phyloP scores from a whole-genome alignment of 2,329 filamentous ascomycete species.

The Exserohilum rostratum region DNA sequence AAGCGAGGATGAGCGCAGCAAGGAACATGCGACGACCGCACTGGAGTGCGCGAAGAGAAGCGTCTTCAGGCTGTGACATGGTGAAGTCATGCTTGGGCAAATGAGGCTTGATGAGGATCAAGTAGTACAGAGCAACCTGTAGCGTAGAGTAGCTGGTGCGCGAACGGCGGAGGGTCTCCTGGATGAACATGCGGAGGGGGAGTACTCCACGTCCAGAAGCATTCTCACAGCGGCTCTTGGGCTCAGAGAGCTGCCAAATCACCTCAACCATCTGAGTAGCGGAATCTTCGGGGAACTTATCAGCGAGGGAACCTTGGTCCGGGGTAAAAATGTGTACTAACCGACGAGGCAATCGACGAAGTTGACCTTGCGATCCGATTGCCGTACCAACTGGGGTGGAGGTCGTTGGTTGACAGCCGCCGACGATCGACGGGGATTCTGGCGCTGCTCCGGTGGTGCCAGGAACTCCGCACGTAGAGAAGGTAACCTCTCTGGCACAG shows the following conservation, averaged over 20 bases:
- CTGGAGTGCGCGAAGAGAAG: conserved; percentile 79
- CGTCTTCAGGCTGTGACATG: conserved; percentile 80
- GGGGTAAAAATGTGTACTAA: conserved; percentile 62
- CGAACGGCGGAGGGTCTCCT: conserved; percentile 93
- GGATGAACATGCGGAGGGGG: conserved; percentile 92
- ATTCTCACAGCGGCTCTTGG: conserved; percentile 74
- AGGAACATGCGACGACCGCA: conserved; percentile 98
- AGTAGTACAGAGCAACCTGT: conserved; percentile 94
- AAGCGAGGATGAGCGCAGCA: conserved; percentile 90
- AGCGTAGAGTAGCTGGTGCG: conserved; percentile 97
- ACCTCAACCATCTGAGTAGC: conserved; percentile 96
- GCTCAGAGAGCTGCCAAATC: conserved; percentile 92
- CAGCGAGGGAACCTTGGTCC: conserved; percentile 46
- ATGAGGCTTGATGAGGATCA: conserved; percentile 90
- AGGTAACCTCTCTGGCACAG: conserved; percentile 38
- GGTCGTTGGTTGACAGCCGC: conserved; percentile 63
- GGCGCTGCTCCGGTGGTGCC: conserved; percentile 67
- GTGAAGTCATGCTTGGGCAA: conserved; percentile 84
- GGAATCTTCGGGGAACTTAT: conserved; percentile 70
- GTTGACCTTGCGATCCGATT: conserved; percentile 89
- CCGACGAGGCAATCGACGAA: conserved; percentile 98
- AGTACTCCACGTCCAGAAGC: conserved; percentile 74
- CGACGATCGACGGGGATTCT: conserved; percentile 65
- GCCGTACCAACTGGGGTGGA: conserved; percentile 79
- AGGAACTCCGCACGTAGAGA: conserved; percentile 49